Evolutionary conservation across 1,284 basidiomycete genomes (phyloP).

Genomic region (Fistulinella cinereoalba): DNA sequence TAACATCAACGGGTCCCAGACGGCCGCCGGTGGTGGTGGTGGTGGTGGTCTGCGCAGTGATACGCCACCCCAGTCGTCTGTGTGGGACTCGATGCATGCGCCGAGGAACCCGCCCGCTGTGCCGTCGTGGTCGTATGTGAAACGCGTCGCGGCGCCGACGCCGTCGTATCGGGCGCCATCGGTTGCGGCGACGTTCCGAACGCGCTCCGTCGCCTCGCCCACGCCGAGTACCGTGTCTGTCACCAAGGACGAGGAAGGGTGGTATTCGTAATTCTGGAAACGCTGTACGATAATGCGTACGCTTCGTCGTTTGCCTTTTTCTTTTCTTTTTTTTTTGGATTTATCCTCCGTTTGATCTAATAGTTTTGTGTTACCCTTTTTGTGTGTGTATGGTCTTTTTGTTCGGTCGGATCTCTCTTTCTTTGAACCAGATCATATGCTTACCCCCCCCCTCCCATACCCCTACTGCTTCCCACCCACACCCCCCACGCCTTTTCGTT

Average conservation of each 20-base stretch:
- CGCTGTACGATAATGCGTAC: conserved; percentile 15
- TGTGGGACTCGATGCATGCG: conserved; percentile 75
- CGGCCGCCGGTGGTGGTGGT: too few species aligned
- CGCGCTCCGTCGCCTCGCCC: conserved; percentile 54
- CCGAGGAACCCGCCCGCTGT: conserved; percentile 37
- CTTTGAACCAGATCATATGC: too few species aligned
- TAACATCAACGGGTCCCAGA: too few species aligned
- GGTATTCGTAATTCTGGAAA: conserved; percentile 56
- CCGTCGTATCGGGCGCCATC: conserved; percentile 29
- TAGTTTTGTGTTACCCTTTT: conserved; percentile 12
- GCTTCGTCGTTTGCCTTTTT: background rate
- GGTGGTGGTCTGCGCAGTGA: conserved; percentile 35
- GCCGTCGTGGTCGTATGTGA: conserved; percentile 38
- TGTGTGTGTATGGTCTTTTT: background rate
- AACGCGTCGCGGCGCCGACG: conserved; percentile 32
- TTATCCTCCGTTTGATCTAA: conserved; percentile 2
- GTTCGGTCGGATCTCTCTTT: background rate
- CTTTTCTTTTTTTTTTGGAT: background rate
- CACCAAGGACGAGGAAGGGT: conserved; percentile 69
- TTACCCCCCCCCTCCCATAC: too few species aligned
- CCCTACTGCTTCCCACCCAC: conserved; percentile 4
- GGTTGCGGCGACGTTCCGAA: conserved; percentile 43
- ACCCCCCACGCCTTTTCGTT: conserved; percentile 9
- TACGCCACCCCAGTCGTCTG: conserved; percentile 54
- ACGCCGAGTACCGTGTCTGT: conserved; percentile 71